Percentiles rank a stretch among this genome's conserved stretches.
phyloP scores from a whole-genome alignment of 1,284 basidiomycete genomes.

The Caloboletus firmus region DNA sequence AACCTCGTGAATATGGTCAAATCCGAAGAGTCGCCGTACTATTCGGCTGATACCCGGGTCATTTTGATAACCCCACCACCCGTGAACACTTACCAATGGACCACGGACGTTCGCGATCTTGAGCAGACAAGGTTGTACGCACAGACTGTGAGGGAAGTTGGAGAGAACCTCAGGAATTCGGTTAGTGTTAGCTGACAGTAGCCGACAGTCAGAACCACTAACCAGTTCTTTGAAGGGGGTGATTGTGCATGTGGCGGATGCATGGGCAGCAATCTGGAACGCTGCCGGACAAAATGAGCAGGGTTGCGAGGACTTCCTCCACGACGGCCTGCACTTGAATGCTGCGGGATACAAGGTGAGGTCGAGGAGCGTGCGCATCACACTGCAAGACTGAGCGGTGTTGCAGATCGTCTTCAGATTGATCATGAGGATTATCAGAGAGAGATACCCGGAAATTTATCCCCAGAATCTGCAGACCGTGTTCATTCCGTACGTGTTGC shows the following conservation, averaged over 20 bases:
- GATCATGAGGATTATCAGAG: constrained; percentile 56
- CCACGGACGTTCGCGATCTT: constrained; percentile 63
- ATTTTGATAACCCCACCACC: constrained; percentile 86
- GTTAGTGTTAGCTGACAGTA: too few relatives aligned
- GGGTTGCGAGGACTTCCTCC: constrained; percentile 49
- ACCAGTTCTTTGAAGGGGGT: too few relatives aligned
- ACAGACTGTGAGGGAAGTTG: constrained; percentile 65
- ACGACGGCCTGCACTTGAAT: constrained; percentile 80
- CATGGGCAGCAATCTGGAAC: constrained; percentile 68
- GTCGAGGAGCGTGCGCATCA: not conserved
- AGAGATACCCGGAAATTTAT: constrained; percentile 68
- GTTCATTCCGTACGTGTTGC: constrained; percentile 56
- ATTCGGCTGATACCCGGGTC: constrained; percentile 75
- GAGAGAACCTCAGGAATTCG: too few relatives aligned
- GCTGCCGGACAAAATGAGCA: constrained; percentile 60
- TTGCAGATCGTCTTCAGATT: constrained; percentile 64
- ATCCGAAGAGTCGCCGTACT: constrained; percentile 58
- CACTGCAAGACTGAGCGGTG: constrained; percentile 1
- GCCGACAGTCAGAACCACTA: too few relatives aligned
- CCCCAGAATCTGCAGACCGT: constrained; percentile 53
- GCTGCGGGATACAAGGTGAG: constrained; percentile 65
- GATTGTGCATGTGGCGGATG: constrained; percentile 63
- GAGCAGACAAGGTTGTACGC: constrained; percentile 68
- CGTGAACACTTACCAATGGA: constrained; percentile 62
- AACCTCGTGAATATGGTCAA: constrained; percentile 63